These are phyloP conservation scores for Kodamaea laetipori DNA, from an alignment of 805 yeast species.

Conservation along the genomic window DNA sequence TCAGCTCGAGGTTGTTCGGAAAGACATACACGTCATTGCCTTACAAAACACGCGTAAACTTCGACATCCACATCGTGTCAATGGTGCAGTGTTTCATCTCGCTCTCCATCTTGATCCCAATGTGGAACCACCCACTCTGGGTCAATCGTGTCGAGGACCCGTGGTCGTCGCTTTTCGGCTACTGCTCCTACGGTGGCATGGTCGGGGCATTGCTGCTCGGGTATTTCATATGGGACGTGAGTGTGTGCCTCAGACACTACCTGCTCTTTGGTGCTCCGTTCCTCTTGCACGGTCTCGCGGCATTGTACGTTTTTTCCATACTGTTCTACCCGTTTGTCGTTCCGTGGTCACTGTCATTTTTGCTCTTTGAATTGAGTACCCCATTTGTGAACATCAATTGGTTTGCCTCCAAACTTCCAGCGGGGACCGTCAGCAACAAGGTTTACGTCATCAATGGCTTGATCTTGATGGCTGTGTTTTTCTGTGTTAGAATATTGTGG, in stretches of 20 bases:
- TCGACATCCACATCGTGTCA: constrained; percentile 89
- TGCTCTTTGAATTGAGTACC: constrained; percentile 84
- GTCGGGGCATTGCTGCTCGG: constrained; percentile 75
- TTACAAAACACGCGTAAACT: constrained; percentile 60
- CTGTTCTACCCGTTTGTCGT: constrained; percentile 74
- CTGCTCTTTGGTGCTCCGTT: constrained; percentile 79
- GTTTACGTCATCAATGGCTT: constrained; percentile 70
- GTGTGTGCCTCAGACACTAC: constrained; percentile 64
- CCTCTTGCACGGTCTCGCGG: constrained; percentile 79
- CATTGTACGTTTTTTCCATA: constrained; percentile 68
- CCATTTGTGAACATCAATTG: constrained; percentile 95
- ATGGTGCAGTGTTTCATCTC: constrained; percentile 80
- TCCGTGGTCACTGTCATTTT: constrained; percentile 80
- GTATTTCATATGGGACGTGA: constrained; percentile 88
- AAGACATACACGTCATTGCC: constrained; percentile 51
- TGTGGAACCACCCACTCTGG: constrained; percentile 58
- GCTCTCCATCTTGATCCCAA: constrained; percentile 58
- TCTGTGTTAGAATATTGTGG: constrained; percentile 79
- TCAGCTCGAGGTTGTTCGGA: constrained; percentile 55
- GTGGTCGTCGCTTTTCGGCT: constrained; percentile 51
- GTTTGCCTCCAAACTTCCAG: constrained; percentile 80
- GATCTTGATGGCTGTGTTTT: constrained; percentile 66
- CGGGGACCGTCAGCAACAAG: constrained; percentile 57
- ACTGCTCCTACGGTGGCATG: constrained; percentile 74
- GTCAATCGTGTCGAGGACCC: constrained; percentile 45